Percentiles rank a stretch among this genome's conserved stretches.
phyloP scores from a whole-genome alignment of 768 basidiomycete genomes.

The Goffeauzyma gilvescens region DNA sequence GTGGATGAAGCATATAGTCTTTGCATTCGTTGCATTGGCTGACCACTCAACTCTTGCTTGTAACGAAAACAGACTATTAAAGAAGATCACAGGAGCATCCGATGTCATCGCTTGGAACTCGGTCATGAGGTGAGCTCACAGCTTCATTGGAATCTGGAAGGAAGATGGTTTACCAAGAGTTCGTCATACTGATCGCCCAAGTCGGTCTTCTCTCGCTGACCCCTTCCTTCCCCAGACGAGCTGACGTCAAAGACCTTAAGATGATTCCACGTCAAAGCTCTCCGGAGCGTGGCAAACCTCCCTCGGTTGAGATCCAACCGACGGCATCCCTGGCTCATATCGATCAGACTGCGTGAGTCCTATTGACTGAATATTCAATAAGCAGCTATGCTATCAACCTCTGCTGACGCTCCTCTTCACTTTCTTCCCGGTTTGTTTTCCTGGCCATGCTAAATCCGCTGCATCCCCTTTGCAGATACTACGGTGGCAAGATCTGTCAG shows the following conservation, averaged over 20 bases:
- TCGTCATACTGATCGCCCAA: background rate
- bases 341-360: slow-evolving; percentile 15
- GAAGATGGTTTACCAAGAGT: background rate
- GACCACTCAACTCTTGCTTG: background rate
- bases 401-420: background rate
- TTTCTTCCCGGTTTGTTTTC: background rate
- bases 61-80: slow-evolving; percentile 4
- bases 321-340: slow-evolving; percentile 14
- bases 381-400: background rate
- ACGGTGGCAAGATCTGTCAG: background rate
- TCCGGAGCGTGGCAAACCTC: background rate
- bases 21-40: background rate
- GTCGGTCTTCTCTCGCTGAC: too few relatives aligned
- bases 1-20: background rate
- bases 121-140: slow-evolving; percentile 9
- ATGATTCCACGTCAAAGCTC: background rate
- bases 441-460: background rate
- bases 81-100: slow-evolving; percentile 6
- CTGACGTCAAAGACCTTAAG: background rate
- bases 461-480: background rate
- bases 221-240: background rate
- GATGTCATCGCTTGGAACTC: slow-evolving; percentile 19
- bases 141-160: too few relatives aligned
- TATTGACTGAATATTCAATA: too few relatives aligned
- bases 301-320: slow-evolving; percentile 7